phyloP scores from a whole-genome alignment of 129 eudicot species.

The Saussurea involucrata region DNA sequence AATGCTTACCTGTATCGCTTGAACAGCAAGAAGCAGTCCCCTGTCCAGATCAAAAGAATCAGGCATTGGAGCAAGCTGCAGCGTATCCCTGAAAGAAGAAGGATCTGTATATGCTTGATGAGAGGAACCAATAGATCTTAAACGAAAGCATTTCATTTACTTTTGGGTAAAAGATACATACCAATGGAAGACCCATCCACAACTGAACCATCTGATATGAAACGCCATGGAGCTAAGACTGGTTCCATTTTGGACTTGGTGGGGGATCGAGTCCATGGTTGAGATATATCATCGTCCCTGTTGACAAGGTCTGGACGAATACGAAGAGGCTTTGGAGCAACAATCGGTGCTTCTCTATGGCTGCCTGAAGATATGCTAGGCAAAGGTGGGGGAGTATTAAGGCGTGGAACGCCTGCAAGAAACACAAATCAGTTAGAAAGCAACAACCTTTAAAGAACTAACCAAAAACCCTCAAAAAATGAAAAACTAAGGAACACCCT shows the following conservation, averaged over 20 bases:
- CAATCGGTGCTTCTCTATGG: constrained; percentile 44
- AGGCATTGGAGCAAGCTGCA: constrained; percentile 95
- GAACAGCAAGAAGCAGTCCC: constrained; percentile 95
- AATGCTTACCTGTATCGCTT: constrained; percentile 77
- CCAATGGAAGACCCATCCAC: constrained; percentile 53
- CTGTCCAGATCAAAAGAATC: constrained; percentile 97
- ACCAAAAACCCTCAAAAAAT: too few species aligned
- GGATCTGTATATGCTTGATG: constrained; percentile 87
- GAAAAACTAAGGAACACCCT: too few species aligned
- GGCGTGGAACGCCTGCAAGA: constrained; percentile 87
- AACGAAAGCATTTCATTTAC: neutral
- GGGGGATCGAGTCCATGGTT: constrained; percentile 99
- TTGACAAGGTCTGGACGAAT: constrained; percentile 68
- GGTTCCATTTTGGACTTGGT: constrained; percentile 97
- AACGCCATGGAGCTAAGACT: constrained; percentile 82
- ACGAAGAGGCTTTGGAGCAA: constrained; percentile 93
- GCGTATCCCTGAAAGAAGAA: constrained; percentile 73
- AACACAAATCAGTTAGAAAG: neutral
- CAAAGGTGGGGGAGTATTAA: constrained; percentile 88
- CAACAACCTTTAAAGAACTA: neutral
- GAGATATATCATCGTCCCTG: constrained; percentile 82
- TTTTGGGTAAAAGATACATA: constrained; percentile 30
- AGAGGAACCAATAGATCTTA: constrained; percentile 31
- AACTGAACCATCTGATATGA: constrained; percentile 50
- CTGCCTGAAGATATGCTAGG: constrained; percentile 33